phyloP scores from a whole-genome alignment of 75 land plant species.

The Sequoiadendron giganteum region DNA sequence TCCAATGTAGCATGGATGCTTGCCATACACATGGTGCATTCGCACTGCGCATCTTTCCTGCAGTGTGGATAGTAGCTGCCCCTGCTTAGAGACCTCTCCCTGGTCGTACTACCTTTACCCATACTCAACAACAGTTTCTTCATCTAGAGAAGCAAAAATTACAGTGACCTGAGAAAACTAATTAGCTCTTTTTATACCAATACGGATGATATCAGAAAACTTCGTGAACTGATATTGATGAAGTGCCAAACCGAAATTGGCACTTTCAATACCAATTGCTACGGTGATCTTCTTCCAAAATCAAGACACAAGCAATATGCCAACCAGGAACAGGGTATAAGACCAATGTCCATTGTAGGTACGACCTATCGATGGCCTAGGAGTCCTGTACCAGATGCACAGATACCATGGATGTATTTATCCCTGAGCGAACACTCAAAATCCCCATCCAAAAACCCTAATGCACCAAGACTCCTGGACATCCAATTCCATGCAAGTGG shows the following conservation, averaged over 20 bases:
- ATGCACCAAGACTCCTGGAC: neutral
- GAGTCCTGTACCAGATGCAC: neutral
- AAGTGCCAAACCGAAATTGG: neutral
- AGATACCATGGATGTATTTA: neutral
- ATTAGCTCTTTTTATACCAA: neutral
- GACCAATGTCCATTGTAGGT: neutral
- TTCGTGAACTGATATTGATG: neutral
- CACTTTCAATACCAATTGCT: neutral
- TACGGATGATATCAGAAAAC: neutral
- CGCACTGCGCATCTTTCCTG: constrained; percentile 26
- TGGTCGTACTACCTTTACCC: neutral
- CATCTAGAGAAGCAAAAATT: neutral
- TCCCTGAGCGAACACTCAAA: neutral
- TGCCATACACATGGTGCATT: constrained; percentile 19
- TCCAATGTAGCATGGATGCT: constrained; percentile 23
- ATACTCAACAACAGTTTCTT: neutral
- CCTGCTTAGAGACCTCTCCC: constrained; percentile 12
- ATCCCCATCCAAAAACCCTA: neutral
- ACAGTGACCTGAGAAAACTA: neutral
- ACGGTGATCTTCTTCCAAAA: neutral
- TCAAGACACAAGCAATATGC: neutral
- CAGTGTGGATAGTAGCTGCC: constrained; percentile 20
- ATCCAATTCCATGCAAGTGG: neutral
- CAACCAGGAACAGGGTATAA: neutral
- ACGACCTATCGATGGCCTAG: neutral